Conservation (phyloP, 345 rosid genomes). For the Salix arbutifolia region DNA sequence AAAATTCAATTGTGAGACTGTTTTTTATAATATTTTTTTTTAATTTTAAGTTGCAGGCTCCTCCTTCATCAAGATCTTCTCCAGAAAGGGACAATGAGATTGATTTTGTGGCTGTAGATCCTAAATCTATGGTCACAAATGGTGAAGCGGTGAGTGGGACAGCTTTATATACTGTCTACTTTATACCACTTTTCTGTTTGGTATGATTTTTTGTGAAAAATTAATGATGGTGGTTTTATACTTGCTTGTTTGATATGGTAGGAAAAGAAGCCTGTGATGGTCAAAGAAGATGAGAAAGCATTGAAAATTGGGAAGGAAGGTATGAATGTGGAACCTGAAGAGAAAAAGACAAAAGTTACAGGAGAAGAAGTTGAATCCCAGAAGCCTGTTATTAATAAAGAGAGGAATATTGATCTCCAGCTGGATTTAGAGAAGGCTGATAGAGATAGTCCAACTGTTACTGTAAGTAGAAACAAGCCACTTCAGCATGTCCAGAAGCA, state of each 20-base stretch:
- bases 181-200: background rate
- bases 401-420: slow-evolving; percentile 63
- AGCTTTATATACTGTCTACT: background rate
- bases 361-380: slow-evolving; percentile 45
- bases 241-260: slow-evolving; percentile 22
- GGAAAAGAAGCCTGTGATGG: slow-evolving; percentile 46
- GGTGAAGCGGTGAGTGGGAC: slow-evolving; percentile 65
- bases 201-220: slow-evolving; percentile 2
- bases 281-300: slow-evolving; percentile 44
- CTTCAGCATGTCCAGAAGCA: slow-evolving; percentile 52
- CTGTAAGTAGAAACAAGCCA: slow-evolving; percentile 33
- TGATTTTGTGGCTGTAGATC: slow-evolving; percentile 60
- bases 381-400: slow-evolving; percentile 39
- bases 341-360: slow-evolving; percentile 37
- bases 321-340: slow-evolving; percentile 39
- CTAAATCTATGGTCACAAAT: slow-evolving; percentile 48
- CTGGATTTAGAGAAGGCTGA: slow-evolving; percentile 80
- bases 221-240: slow-evolving; percentile 12
- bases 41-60: slow-evolving; percentile 46
- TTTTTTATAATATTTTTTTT: background rate
- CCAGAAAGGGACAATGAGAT: slow-evolving; percentile 72
- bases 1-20: background rate
- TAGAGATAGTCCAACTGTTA: slow-evolving; percentile 30
- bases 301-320: slow-evolving; percentile 36
- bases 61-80: slow-evolving; percentile 79